These are phyloP conservation scores for Cercospora brassicicola DNA, from an alignment of 2,329 filamentous ascomycete genomes.

Conservation along the genomic window DNA sequence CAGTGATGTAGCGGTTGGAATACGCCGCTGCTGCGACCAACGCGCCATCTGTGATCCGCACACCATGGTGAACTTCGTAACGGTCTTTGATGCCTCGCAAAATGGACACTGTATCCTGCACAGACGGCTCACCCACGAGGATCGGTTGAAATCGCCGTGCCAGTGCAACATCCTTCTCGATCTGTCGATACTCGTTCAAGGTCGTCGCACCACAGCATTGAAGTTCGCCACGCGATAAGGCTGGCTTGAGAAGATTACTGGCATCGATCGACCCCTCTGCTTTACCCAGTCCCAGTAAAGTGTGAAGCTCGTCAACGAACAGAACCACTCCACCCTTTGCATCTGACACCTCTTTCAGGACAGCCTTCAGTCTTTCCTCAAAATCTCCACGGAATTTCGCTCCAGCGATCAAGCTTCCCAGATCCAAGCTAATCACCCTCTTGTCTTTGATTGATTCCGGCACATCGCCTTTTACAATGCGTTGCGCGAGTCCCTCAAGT, in stretches of 20 bases:
- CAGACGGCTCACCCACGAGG: conserved; percentile 83
- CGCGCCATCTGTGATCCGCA: conserved; percentile 88
- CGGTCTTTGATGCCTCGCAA: conserved; percentile 94
- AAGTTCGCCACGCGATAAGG: conserved; percentile 85
- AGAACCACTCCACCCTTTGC: conserved; percentile 87
- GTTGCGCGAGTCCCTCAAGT: conserved; percentile 81
- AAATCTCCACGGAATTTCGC: conserved; percentile 96
- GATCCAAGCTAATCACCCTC: conserved; percentile 78
- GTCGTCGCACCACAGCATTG: conserved; percentile 97
- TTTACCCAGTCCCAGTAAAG: conserved; percentile 85
- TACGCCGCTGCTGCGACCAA: conserved; percentile 88
- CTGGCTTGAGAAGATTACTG: conserved; percentile 90
- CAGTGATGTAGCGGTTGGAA: conserved; percentile 94
- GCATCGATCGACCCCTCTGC: conserved; percentile 96
- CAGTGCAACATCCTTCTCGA: conserved; percentile 93
- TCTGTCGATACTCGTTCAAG: conserved; percentile 83
- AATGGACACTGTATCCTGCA: conserved; percentile 92
- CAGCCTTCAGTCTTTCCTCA: conserved; percentile 87
- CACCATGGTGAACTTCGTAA: conserved; percentile 96
- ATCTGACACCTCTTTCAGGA: conserved; percentile 86
- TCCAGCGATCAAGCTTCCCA: conserved; percentile 90
- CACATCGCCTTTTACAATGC: conserved; percentile 89
- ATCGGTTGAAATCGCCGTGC: conserved; percentile 94
- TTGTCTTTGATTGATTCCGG: conserved; percentile 97
- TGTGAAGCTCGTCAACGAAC: conserved; percentile 94